These are phyloP conservation scores for Aspergillus pseudoviridinutans DNA, from an alignment of 2,329 filamentous ascomycete species.

Conservation along the genomic window DNA sequence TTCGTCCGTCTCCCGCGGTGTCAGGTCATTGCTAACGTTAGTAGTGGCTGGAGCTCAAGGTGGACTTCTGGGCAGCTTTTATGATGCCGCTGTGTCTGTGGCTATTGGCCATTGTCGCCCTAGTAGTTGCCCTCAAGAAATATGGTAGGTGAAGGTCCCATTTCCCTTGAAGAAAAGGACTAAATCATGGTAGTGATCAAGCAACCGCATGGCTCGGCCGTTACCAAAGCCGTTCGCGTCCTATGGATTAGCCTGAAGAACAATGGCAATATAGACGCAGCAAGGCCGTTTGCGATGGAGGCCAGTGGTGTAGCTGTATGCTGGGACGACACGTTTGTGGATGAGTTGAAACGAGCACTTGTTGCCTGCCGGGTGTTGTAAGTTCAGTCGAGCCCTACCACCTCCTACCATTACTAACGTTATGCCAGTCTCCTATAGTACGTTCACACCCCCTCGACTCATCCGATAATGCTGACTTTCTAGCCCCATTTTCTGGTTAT, in stretches of 20 bases:
- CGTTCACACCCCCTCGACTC: neutral
- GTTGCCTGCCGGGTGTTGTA: neutral
- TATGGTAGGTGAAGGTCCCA: neutral
- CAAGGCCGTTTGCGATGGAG: neutral
- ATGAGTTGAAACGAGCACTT: neutral
- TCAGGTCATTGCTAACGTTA: neutral
- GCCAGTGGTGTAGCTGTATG: neutral
- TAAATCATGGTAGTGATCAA: neutral
- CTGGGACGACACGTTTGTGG: neutral
- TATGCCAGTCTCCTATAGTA: neutral
- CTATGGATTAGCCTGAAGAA: constrained; percentile 4
- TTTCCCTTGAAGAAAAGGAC: neutral
- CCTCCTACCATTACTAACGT: no score
- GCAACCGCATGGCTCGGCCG: neutral
- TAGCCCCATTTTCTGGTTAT: neutral
- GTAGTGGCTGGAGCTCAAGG: constrained; percentile 3
- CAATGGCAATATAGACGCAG: neutral
- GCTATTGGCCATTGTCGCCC: neutral
- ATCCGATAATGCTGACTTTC: neutral
- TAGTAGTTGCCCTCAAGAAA: neutral
- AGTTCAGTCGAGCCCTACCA: no score
- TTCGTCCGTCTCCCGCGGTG: neutral
- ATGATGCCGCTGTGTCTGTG: constrained; percentile 1
- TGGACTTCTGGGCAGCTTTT: constrained; percentile 4
- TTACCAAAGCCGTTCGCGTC: neutral